Conservation (phyloP, 768 basidiomycete genomes). For the Kwoniella pini region DNA sequence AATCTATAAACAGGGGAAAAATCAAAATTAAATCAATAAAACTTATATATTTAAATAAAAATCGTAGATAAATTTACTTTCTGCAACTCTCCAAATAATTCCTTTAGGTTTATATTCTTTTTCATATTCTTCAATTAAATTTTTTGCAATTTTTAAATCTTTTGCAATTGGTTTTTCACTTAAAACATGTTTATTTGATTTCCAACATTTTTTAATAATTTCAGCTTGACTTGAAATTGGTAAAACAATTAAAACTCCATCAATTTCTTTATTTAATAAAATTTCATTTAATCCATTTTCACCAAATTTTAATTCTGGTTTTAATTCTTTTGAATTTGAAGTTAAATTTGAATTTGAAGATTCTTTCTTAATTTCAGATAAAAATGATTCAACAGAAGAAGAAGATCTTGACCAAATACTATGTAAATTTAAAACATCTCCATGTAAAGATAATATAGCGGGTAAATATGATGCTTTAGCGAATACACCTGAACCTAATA, state of each 20-base stretch:
- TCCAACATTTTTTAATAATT: conserved; percentile 61
- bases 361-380: conserved; percentile 57
- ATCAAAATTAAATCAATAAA: too few relatives aligned
- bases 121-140: conserved; percentile 69
- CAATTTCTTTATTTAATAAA: conserved; percentile 68
- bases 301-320: conserved; percentile 19
- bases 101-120: conserved; percentile 66
- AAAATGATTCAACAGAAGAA: conserved; percentile 56
- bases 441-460: conserved; percentile 64
- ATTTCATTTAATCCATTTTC: conserved; percentile 56
- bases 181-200: conserved; percentile 81
- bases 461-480: conserved; percentile 70
- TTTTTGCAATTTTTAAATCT: conserved; percentile 66
- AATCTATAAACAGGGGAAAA: conserved; percentile 36
- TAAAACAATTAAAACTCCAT: conserved; percentile 71
- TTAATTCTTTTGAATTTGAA: conserved; percentile 57
- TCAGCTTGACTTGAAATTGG: conserved; percentile 75
- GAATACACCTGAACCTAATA: conserved; percentile 74
- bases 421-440: conserved; percentile 59
- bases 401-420: conserved; percentile 83
- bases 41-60: too few relatives aligned
- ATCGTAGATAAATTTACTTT: conserved; percentile 62
- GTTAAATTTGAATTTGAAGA: conserved; percentile 48
- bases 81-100: conserved; percentile 76
- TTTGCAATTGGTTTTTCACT: conserved; percentile 84